Percentiles rank a stretch among this genome's conserved stretches.
These are phyloP conservation scores for Adansonia digitata DNA, from an alignment of 345 rosid genomes.

Conservation along the genomic window DNA sequence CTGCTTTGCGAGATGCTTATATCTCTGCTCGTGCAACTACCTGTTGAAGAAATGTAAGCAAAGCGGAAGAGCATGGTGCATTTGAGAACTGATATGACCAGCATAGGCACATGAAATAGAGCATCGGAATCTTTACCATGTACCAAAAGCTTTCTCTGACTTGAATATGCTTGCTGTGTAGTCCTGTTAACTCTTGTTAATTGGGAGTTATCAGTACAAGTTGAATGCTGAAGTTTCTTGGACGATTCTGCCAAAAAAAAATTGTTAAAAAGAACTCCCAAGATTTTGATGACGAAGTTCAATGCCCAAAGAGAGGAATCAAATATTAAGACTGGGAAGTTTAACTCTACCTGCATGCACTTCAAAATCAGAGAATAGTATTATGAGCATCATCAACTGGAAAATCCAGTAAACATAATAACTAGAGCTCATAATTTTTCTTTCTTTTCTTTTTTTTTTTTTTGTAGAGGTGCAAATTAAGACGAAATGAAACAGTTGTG, in stretches of 20 bases:
- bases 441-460: no score
- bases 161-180: background rate
- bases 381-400: constrained; percentile 21
- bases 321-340: background rate
- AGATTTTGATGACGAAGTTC: background rate
- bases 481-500: background rate
- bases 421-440: constrained; percentile 25
- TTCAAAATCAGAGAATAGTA: constrained; percentile 13
- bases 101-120: no score
- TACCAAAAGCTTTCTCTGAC: constrained; percentile 30
- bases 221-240: constrained; percentile 4
- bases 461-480: background rate
- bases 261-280: background rate
- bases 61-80: background rate
- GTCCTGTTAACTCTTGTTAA: background rate
- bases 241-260: constrained; percentile 17
- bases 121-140: constrained; percentile 26
- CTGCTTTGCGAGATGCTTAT: constrained; percentile 53
- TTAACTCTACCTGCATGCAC: constrained; percentile 13
- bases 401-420: constrained; percentile 15
- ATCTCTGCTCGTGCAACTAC: constrained; percentile 37
- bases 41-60: constrained; percentile 10
- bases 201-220: constrained; percentile 8
- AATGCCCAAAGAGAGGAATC: background rate
- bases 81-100: no score